phyloP scores from a whole-genome alignment of 2,329 filamentous ascomycete genomes.

The Arthrobotrys sinensis region DNA sequence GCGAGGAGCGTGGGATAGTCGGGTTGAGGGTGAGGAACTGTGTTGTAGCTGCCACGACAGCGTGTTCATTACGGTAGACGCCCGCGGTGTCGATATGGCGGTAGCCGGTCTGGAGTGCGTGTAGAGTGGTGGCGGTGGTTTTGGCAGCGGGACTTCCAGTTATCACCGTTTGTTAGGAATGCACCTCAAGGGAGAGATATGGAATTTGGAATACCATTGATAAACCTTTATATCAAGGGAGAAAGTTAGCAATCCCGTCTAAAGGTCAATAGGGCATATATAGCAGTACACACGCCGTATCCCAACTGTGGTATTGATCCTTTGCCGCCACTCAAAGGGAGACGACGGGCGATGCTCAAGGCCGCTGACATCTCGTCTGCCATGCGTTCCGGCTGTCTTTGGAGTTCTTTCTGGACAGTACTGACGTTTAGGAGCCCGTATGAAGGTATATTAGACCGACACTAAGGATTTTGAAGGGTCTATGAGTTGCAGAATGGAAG shows the following conservation, averaged over 20 bases:
- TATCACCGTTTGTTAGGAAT: neutral
- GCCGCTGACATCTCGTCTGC: slow-evolving; percentile 41
- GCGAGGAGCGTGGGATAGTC: slow-evolving; percentile 71
- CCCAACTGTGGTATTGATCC: slow-evolving; percentile 55
- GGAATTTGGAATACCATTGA: slow-evolving; percentile 36
- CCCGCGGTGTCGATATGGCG: slow-evolving; percentile 75
- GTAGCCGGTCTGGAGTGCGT: slow-evolving; percentile 72
- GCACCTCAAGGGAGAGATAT: neutral
- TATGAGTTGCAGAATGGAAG: neutral
- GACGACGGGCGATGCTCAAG: slow-evolving; percentile 48
- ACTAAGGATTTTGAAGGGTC: neutral
- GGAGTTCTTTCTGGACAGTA: neutral
- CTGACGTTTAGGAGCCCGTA: neutral
- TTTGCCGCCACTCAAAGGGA: slow-evolving; percentile 45
- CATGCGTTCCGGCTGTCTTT: slow-evolving; percentile 6
- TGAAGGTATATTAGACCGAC: neutral
- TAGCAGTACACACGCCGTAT: slow-evolving; percentile 37
- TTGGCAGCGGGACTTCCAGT: slow-evolving; percentile 66
- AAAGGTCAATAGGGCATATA: neutral
- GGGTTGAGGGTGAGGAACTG: slow-evolving; percentile 66
- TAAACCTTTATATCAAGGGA: slow-evolving; percentile 34
- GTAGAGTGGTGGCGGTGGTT: slow-evolving; percentile 67
- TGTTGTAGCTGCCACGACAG: slow-evolving; percentile 72
- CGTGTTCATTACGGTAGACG: slow-evolving; percentile 74
- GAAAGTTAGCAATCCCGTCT: neutral